Evolutionary conservation across 78 protist genomes (phyloP).

Genomic region (Guillardia theta): DNA sequence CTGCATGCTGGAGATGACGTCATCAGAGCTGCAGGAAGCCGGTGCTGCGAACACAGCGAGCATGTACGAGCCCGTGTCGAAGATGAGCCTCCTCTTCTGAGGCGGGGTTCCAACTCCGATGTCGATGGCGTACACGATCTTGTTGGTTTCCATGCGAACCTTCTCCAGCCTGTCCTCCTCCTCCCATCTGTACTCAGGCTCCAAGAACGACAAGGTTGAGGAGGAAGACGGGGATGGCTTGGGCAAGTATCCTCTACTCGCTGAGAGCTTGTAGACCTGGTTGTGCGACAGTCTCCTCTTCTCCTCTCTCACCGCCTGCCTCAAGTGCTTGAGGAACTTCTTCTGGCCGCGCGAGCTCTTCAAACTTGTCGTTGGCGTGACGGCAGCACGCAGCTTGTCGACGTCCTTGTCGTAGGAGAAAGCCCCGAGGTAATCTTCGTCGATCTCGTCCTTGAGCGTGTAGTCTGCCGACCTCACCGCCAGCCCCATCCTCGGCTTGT

Average conservation of each 20-base stretch:
- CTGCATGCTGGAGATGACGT: too few relatives aligned
- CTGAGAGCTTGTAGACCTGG: neutral
- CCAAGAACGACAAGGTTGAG: neutral
- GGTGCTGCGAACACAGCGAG: neutral
- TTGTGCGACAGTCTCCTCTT: too few relatives aligned
- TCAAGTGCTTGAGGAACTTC: too few relatives aligned
- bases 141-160: neutral
- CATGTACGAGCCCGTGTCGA: conserved; percentile 29
- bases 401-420: neutral
- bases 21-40: too few relatives aligned
- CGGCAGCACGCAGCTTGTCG: neutral
- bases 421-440: neutral
- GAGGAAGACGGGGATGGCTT: neutral
- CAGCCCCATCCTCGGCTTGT: neutral
- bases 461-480: neutral
- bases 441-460: neutral
- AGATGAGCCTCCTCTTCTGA: neutral
- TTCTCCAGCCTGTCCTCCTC: neutral
- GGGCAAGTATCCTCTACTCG: neutral
- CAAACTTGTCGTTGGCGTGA: neutral
- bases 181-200: too few relatives aligned
- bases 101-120: conserved; percentile 29
- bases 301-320: too few relatives aligned
- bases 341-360: too few relatives aligned
- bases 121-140: neutral